Evolutionary conservation across 106 monocot genomes (phyloP).

Genomic region (Acorus calamus): DNA sequence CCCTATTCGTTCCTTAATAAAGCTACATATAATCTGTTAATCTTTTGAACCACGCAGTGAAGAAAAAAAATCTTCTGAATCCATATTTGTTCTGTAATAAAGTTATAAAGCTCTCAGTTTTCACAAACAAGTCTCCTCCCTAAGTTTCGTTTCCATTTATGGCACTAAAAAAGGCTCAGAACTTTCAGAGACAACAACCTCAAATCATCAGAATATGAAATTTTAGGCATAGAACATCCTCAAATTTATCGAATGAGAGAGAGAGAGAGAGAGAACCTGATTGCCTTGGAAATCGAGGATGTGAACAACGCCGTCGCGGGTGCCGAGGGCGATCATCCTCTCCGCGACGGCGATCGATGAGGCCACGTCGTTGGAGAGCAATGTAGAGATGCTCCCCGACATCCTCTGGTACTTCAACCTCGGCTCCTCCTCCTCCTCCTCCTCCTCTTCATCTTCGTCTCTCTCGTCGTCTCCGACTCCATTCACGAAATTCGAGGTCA

Average conservation of each 20-base stretch:
- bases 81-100: no score
- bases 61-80: no score
- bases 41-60: no score
- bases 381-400: constrained; percentile 77
- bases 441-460: constrained; percentile 55
- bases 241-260: not conserved
- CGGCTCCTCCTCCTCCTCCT: no score
- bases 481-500: constrained; percentile 8
- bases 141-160: no score
- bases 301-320: constrained; percentile 81
- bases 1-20: no score
- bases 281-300: constrained; percentile 99
- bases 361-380: constrained; percentile 73
- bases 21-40: no score
- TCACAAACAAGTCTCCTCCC: no score
- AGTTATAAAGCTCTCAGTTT: no score
- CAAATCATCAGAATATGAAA: no score
- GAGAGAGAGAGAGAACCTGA: constrained; percentile 61
- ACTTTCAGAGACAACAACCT: no score
- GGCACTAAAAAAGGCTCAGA: no score
- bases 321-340: constrained; percentile 96
- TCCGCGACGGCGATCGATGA: constrained; percentile 75
- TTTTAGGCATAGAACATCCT: not conserved
- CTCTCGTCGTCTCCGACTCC: constrained; percentile 57
- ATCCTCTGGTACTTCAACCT: constrained; percentile 95